A percentile compares a stretch with the other conserved stretches of the same genome.
These are phyloP conservation scores for Scheffersomyces spartinae DNA, from an alignment of 805 yeast species.

Conservation along the genomic window DNA sequence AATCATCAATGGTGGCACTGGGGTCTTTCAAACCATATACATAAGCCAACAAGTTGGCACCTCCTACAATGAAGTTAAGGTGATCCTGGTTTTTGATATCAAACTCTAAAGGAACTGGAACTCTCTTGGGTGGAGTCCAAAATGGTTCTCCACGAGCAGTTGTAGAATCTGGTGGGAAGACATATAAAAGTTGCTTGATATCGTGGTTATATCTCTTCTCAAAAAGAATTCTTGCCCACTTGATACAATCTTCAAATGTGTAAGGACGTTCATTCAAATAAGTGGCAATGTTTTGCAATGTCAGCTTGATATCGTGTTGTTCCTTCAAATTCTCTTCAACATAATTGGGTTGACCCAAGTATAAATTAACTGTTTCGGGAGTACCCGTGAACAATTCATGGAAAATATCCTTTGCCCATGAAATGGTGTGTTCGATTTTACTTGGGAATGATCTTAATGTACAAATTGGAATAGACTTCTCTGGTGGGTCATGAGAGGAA, in stretches of 20 bases:
- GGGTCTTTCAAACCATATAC: constrained; percentile 85
- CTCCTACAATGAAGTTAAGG: constrained; percentile 73
- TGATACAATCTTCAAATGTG: constrained; percentile 84
- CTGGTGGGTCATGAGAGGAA: constrained; percentile 97
- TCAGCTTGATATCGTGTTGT: constrained; percentile 82
- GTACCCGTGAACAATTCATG: constrained; percentile 84
- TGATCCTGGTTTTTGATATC: constrained; percentile 70
- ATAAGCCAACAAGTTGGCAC: constrained; percentile 83
- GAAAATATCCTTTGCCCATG: constrained; percentile 96
- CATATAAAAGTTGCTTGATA: constrained; percentile 79
- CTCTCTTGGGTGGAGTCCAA: constrained; percentile 97
- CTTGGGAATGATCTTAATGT: constrained; percentile 96
- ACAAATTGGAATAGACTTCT: constrained; percentile 93
- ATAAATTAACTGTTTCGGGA: constrained; percentile 89
- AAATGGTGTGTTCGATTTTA: constrained; percentile 96
- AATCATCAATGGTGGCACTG: constrained; percentile 35
- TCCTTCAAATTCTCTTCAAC: constrained; percentile 88
- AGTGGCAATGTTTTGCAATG: constrained; percentile 67
- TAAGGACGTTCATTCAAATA: constrained; percentile 76
- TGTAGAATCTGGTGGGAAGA: constrained; percentile 89
- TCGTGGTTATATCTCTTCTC: constrained; percentile 79
- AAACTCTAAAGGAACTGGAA: constrained; percentile 77
- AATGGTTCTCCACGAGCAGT: constrained; percentile 88
- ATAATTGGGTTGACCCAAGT: constrained; percentile 83
- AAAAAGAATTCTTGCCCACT: constrained; percentile 89